Evolutionary conservation across 106 monocot species (phyloP).

Genomic region (Apostasia shenzhenica): DNA sequence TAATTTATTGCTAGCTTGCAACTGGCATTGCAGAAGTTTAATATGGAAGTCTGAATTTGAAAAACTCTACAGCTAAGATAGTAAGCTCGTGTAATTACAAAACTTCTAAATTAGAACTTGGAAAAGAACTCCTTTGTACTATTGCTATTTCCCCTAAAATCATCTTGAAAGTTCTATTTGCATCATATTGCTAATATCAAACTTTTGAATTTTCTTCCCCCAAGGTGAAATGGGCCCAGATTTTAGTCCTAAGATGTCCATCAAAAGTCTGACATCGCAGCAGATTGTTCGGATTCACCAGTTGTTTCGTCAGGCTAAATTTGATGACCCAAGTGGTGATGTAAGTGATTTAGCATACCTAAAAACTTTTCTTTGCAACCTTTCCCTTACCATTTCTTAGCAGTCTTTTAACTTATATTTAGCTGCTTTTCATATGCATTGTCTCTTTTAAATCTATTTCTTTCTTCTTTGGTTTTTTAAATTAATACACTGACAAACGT

Average conservation of each 20-base stretch:
- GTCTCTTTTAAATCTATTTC: background rate
- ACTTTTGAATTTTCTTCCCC: background rate
- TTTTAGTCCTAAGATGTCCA: conserved; percentile 74
- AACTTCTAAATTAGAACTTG: too few relatives aligned
- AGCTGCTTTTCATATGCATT: background rate
- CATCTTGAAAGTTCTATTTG: too few relatives aligned
- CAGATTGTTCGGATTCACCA: conserved; percentile 95
- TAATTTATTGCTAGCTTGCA: too few relatives aligned
- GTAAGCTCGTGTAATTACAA: too few relatives aligned
- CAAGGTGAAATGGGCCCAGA: conserved; percentile 97
- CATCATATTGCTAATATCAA: too few relatives aligned
- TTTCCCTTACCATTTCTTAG: background rate
- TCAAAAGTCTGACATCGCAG: conserved; percentile 84
- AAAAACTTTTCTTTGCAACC: background rate
- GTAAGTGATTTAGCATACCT: conserved; percentile 24
- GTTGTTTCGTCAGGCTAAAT: conserved; percentile 96
- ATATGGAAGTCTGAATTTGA: too few relatives aligned
- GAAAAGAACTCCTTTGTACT: too few relatives aligned
- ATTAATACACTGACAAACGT: conserved; percentile 8
- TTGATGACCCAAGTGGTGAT: conserved; percentile 98
- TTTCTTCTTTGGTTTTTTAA: background rate
- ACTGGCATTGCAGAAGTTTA: too few relatives aligned
- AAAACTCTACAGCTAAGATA: too few relatives aligned
- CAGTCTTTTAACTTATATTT: background rate
- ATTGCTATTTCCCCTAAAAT: too few relatives aligned